Evolutionary conservation across 2,329 filamentous ascomycete genomes (phyloP).

Genomic region (Eutypa lata): DNA sequence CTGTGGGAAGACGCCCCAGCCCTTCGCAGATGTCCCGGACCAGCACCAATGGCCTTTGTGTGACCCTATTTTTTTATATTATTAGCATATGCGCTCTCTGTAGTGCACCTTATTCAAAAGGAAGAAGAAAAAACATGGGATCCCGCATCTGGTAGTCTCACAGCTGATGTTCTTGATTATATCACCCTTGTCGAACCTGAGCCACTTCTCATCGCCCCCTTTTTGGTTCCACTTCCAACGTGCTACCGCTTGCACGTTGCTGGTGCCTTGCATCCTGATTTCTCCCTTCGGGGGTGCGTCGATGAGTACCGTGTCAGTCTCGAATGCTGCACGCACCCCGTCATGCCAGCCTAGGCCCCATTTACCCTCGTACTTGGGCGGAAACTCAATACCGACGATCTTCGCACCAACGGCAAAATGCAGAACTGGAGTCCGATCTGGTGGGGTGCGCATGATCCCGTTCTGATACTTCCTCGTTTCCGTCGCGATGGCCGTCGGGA

Average conservation of each 20-base stretch:
- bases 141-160: constrained; percentile 13
- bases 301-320: constrained; percentile 45
- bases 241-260: constrained; percentile 45
- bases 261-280: constrained; percentile 44
- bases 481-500: constrained; percentile 43
- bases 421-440: constrained; percentile 42
- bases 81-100: constrained; percentile 6
- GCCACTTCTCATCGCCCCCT: constrained; percentile 44
- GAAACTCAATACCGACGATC: constrained; percentile 50
- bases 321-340: constrained; percentile 46
- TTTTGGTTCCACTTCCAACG: constrained; percentile 53
- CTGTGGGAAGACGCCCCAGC: constrained; percentile 30
- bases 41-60: constrained; percentile 32
- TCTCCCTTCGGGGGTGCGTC: constrained; percentile 45
- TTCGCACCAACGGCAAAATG: constrained; percentile 47
- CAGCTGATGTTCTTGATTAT: constrained; percentile 58
- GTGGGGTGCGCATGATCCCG: constrained; percentile 40
- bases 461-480: constrained; percentile 47
- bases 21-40: constrained; percentile 30
- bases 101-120: not conserved
- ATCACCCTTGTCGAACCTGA: constrained; percentile 65
- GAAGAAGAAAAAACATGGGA: not conserved
- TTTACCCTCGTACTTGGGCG: constrained; percentile 49
- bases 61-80: constrained; percentile 18
- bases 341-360: constrained; percentile 59